Conservation (phyloP, 176 grass and related monocot species). For the Zoysia pacifica region DNA sequence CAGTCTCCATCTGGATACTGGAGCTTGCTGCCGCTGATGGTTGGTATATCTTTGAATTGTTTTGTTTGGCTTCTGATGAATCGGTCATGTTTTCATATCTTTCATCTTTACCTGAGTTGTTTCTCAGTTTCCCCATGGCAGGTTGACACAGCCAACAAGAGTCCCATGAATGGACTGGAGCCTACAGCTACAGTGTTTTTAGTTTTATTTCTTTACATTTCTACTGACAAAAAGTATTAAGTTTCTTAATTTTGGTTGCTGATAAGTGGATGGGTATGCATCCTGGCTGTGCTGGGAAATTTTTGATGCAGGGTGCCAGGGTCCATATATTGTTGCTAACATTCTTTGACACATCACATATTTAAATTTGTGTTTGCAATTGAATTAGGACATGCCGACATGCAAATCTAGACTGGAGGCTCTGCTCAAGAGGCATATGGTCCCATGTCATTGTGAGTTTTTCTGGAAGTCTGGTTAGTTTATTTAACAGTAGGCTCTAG, state of each 20-base stretch:
- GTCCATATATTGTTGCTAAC: conserved; percentile 26
- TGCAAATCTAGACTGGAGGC: conserved; percentile 40
- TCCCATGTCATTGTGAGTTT: conserved; percentile 14
- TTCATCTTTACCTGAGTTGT: conserved; percentile 53
- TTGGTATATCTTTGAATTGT: conserved; percentile 40
- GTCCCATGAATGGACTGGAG: conserved; percentile 25
- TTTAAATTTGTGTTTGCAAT: conserved; percentile 41
- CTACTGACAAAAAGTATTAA: conserved; percentile 33
- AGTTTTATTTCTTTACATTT: conserved; percentile 24
- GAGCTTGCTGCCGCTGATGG: conserved; percentile 19
- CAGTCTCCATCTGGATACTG: conserved; percentile 27
- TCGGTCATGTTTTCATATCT: conserved; percentile 34
- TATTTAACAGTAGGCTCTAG: conserved; percentile 13
- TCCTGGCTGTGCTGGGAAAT: conserved; percentile 21
- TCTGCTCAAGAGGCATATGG: conserved; percentile 45
- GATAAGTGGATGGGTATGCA: conserved; percentile 21
- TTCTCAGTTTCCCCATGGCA: conserved; percentile 51
- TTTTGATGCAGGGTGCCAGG: neutral
- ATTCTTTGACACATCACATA: conserved; percentile 8
- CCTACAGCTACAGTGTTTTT: conserved; percentile 25
- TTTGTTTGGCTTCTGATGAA: conserved; percentile 47
- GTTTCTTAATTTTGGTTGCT: conserved; percentile 33
- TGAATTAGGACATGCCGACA: conserved; percentile 42
- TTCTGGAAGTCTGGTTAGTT: conserved; percentile 28
- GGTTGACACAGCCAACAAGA: conserved; percentile 37